phyloP scores from a whole-genome alignment of 805 yeast genomes.

The Suhomyces faveliae region DNA sequence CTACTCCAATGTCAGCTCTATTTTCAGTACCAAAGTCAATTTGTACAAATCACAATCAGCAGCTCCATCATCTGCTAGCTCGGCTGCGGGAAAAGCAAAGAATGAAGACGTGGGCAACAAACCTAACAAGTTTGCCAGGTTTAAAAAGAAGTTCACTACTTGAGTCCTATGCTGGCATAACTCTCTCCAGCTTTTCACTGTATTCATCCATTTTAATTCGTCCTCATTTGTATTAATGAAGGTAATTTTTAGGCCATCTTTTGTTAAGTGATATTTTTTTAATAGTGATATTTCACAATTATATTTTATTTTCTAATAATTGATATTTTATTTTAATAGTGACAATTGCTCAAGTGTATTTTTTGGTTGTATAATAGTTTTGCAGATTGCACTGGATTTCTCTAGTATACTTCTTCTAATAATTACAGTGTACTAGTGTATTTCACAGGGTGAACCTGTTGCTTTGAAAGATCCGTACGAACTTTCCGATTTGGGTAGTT shows the following conservation, averaged over 20 bases:
- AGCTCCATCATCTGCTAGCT: constrained; percentile 4
- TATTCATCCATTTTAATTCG: background rate
- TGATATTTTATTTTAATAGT: too few species aligned
- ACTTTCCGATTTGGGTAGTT: too few species aligned
- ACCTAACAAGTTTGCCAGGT: constrained; percentile 8
- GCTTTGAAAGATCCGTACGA: too few species aligned
- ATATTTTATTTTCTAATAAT: too few species aligned
- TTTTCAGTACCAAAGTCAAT: constrained; percentile 21
- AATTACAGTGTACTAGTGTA: too few species aligned
- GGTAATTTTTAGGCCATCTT: background rate
- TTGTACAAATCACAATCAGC: constrained; percentile 1
- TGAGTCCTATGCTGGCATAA: background rate
- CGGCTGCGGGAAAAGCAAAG: background rate
- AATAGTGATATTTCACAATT: too few species aligned
- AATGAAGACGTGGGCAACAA: constrained; percentile 2
- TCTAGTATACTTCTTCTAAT: too few species aligned
- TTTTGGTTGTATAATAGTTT: too few species aligned
- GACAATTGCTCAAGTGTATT: too few species aligned
- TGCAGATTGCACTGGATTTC: too few species aligned
- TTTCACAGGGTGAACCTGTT: too few species aligned
- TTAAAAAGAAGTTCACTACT: constrained; percentile 9
- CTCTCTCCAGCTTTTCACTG: background rate
- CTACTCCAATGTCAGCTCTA: constrained; percentile 29
- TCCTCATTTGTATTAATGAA: background rate
- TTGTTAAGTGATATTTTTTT: too few species aligned